Evolutionary conservation across 306 rosid species (phyloP).

Genomic region (Benincasa hispida): DNA sequence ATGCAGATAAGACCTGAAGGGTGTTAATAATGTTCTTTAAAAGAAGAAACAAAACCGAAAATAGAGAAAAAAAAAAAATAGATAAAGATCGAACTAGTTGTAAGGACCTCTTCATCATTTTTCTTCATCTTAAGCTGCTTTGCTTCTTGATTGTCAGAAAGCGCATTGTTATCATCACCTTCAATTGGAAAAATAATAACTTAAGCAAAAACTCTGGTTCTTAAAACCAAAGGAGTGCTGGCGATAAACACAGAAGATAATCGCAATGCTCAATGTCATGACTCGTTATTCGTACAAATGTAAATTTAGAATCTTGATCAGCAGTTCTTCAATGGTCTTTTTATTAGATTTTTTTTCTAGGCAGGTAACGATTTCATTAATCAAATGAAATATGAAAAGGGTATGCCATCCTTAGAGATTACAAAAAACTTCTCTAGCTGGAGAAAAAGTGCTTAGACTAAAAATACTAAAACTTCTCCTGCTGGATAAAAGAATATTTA

Average conservation of each 20-base stretch:
- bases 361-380: not conserved
- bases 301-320: not conserved
- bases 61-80: not conserved
- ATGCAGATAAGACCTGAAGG: slow-evolving; percentile 40
- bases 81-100: not conserved
- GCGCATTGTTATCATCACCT: slow-evolving; percentile 34
- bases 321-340: not conserved
- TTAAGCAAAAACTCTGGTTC: slow-evolving; percentile 4
- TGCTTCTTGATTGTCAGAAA: slow-evolving; percentile 25
- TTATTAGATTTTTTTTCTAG: not conserved
- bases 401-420: not conserved
- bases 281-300: not conserved
- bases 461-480: too few relatives aligned
- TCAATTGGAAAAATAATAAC: slow-evolving; percentile 8
- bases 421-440: not conserved
- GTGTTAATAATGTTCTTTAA: slow-evolving; percentile 7
- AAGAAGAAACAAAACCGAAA: not conserved
- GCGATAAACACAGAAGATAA: not conserved
- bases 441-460: not conserved
- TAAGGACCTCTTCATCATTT: slow-evolving; percentile 9
- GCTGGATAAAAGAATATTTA: too few relatives aligned
- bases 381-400: not conserved
- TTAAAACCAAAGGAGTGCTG: not conserved
- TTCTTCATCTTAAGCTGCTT: slow-evolving; percentile 33
- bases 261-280: not conserved